Evolutionary conservation across 2,329 filamentous ascomycete genomes (phyloP).

Genomic region (Aspergillus quadrilineatus): DNA sequence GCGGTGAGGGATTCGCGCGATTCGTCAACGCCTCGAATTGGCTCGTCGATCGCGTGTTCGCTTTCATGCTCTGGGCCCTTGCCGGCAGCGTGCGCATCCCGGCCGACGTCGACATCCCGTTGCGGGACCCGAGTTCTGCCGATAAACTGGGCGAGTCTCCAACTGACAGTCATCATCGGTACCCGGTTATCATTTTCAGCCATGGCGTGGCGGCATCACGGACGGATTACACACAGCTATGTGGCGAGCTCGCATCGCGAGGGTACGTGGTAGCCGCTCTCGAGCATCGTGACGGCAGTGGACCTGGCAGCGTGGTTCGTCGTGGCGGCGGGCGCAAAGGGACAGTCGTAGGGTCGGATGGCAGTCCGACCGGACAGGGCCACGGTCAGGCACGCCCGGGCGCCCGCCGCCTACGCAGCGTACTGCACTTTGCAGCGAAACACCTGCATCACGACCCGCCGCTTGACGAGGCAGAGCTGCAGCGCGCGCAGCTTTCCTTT

Average conservation of each 20-base stretch:
- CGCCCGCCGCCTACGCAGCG: not conserved
- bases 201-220: conserved; percentile 1
- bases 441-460: not conserved
- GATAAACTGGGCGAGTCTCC: not conserved
- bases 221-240: conserved; percentile 3
- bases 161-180: not conserved
- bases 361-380: too few relatives aligned
- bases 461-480: not conserved
- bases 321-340: not conserved
- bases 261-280: not conserved
- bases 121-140: not conserved
- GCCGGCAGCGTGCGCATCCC: not conserved
- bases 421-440: not conserved
- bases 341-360: not conserved
- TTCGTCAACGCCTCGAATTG: not conserved
- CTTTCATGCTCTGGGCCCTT: not conserved
- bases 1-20: not conserved
- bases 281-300: not conserved
- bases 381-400: not conserved
- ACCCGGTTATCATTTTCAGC: not conserved
- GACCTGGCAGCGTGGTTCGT: not conserved
- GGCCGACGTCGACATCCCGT: conserved; percentile 1
- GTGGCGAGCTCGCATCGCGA: not conserved
- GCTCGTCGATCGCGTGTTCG: not conserved
- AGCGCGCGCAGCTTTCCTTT: not conserved